Conservation (phyloP, 106 monocot species). For the Platanthera guangdongensis region DNA sequence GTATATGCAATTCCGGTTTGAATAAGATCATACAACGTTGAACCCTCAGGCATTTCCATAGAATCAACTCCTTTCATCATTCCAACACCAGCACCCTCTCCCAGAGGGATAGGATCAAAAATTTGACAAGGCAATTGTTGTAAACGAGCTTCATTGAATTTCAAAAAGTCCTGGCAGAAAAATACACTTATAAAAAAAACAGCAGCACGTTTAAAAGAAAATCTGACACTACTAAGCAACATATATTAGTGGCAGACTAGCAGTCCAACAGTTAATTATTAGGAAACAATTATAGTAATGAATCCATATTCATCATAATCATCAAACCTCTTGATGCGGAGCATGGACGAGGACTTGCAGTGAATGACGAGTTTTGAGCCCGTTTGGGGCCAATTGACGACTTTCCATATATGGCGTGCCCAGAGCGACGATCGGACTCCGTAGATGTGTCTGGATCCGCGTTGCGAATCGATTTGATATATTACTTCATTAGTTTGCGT, state of each 20-base stretch:
- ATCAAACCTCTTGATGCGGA: not conserved
- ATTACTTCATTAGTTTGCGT: too few relatives aligned
- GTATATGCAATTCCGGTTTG: constrained; percentile 75
- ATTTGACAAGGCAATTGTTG: constrained; percentile 72
- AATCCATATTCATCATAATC: not conserved
- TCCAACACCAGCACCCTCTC: constrained; percentile 85
- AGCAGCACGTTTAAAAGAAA: not conserved
- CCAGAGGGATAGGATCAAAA: constrained; percentile 74
- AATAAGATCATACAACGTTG: constrained; percentile 82
- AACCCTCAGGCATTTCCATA: constrained; percentile 85
- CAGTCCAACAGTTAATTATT: not conserved
- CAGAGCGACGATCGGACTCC: too few relatives aligned
- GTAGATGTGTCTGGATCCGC: too few relatives aligned
- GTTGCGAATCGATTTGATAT: too few relatives aligned
- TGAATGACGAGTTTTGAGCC: too few relatives aligned
- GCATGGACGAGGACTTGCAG: too few relatives aligned
- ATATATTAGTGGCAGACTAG: not conserved
- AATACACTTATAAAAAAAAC: constrained; percentile 3
- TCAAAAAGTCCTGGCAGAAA: constrained; percentile 67
- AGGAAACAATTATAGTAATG: not conserved
- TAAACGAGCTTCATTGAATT: constrained; percentile 71
- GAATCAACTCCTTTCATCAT: constrained; percentile 35
- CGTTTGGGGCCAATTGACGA: too few relatives aligned
- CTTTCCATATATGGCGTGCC: too few relatives aligned
- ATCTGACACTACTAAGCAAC: not conserved